Evolutionary conservation across 1,284 basidiomycete species (phyloP).

Genomic region (Cutaneotrichosporon spelunceum): DNA sequence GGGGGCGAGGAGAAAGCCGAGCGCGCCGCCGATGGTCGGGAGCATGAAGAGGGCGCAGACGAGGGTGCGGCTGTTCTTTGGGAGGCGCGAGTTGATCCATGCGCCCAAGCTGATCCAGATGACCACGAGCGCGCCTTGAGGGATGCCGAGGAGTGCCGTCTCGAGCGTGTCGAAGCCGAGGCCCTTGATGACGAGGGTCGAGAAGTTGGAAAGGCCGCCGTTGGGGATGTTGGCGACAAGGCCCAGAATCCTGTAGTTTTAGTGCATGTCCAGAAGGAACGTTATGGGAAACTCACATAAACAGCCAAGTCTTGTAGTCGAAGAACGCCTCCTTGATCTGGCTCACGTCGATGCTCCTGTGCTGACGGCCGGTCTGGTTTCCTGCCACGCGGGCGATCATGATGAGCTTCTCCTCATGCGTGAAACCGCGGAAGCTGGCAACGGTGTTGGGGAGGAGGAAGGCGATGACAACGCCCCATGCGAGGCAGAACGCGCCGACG

Average conservation of each 20-base stretch:
- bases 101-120: conserved; percentile 46
- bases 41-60: conserved; percentile 50
- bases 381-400: conserved; percentile 51
- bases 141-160: conserved; percentile 49
- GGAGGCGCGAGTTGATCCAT: conserved; percentile 42
- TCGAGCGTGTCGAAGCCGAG: conserved; percentile 46
- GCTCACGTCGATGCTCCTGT: conserved; percentile 48
- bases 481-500: conserved; percentile 45
- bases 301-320: conserved; percentile 47
- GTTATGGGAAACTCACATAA: conserved; percentile 31
- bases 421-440: conserved; percentile 43
- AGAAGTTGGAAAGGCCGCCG: conserved; percentile 45
- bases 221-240: conserved; percentile 49
- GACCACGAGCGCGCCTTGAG: conserved; percentile 47
- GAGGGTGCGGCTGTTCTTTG: conserved; percentile 44
- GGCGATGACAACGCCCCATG: conserved; percentile 44
- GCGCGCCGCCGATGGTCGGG: conserved; percentile 48
- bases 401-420: conserved; percentile 49
- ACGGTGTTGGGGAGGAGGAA: conserved; percentile 49
- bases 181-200: conserved; percentile 50
- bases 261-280: not conserved
- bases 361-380: conserved; percentile 53
- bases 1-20: conserved; percentile 52
- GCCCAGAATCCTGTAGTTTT: conserved; percentile 29
- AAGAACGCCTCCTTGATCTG: conserved; percentile 51